phyloP scores from a whole-genome alignment of 192 early-diverging fungal genomes.

The Umbelopsis sp. region DNA sequence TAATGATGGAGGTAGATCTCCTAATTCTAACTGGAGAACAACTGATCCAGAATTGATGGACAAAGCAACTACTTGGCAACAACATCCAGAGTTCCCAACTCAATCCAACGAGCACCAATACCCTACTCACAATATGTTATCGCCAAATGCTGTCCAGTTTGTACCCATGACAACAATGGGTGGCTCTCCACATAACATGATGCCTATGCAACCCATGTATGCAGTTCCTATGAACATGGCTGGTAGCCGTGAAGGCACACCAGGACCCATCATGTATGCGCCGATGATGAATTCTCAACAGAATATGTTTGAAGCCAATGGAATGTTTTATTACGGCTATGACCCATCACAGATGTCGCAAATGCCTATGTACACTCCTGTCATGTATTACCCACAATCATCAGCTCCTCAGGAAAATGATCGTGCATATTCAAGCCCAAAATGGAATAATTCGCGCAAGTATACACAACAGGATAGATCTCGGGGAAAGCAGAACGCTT shows the following conservation, averaged over 20 bases:
- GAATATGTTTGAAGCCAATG: conserved; percentile 32
- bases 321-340: conserved; percentile 38
- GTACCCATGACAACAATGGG: conserved; percentile 10
- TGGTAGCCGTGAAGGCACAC: not conserved
- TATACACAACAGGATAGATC: conserved; percentile 11
- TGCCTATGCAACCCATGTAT: conserved; percentile 17
- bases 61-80: not conserved
- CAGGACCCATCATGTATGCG: conserved; percentile 1
- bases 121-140: conserved; percentile 12
- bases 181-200: conserved; percentile 1
- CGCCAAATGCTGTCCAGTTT: conserved; percentile 13
- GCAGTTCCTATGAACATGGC: not conserved
- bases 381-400: conserved; percentile 16
- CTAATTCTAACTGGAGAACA: not conserved
- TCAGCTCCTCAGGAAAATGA: not conserved
- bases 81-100: not conserved
- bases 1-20: not conserved
- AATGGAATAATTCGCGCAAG: conserved; percentile 6
- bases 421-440: not conserved
- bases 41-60: not conserved
- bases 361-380: conserved; percentile 6
- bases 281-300: conserved; percentile 17
- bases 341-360: conserved; percentile 24
- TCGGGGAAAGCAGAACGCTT: not conserved
- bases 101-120: conserved; percentile 8